Percentiles rank a stretch among this genome's conserved stretches.
Conservation (phyloP, 2,329 filamentous ascomycete genomes). For the Cladosporium sp. region DNA sequence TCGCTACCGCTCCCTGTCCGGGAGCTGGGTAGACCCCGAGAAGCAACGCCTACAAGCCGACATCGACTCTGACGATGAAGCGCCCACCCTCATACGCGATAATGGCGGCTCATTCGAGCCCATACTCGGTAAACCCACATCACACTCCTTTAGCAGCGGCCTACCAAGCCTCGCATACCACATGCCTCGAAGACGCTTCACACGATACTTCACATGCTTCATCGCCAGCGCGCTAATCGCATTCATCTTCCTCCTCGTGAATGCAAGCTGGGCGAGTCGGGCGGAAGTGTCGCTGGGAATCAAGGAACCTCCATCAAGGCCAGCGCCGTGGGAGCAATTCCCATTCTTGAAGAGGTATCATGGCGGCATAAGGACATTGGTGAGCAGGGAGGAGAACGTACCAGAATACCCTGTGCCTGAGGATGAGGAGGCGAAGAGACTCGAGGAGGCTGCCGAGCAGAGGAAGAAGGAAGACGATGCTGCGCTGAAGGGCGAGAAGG, state of each 20-base stretch:
- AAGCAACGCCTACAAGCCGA: conserved; percentile 36
- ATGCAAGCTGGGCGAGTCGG: conserved; percentile 35
- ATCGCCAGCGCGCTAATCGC: conserved; percentile 66
- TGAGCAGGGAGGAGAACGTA: conserved; percentile 60
- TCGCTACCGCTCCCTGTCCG: conserved; percentile 31
- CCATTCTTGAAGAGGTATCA: conserved; percentile 85
- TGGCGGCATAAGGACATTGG: conserved; percentile 73
- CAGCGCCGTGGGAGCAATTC: conserved; percentile 80
- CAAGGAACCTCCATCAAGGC: conserved; percentile 50
- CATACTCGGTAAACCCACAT: conserved; percentile 26
- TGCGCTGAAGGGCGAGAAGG: conserved; percentile 30
- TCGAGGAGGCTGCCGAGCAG: conserved; percentile 29
- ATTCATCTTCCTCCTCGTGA: conserved; percentile 72
- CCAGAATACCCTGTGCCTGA: conserved; percentile 74
- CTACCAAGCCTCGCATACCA: conserved; percentile 28
- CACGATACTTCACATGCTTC: conserved; percentile 71
- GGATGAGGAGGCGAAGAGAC: conserved; percentile 51
- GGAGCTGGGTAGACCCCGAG: conserved; percentile 33
- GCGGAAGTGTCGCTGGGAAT: conserved; percentile 53
- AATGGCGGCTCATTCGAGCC: conserved; percentile 23
- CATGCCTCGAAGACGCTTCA: conserved; percentile 55
- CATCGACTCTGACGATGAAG: conserved; percentile 29
- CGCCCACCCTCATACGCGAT: conserved; percentile 29
- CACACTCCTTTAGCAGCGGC: conserved; percentile 22
- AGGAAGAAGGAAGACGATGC: conserved; percentile 35